Evolutionary conservation across 768 basidiomycete species (phyloP), one percentile per base, ranked within the genome.

Genomic region (Tephrocybe rancida): DNA sequence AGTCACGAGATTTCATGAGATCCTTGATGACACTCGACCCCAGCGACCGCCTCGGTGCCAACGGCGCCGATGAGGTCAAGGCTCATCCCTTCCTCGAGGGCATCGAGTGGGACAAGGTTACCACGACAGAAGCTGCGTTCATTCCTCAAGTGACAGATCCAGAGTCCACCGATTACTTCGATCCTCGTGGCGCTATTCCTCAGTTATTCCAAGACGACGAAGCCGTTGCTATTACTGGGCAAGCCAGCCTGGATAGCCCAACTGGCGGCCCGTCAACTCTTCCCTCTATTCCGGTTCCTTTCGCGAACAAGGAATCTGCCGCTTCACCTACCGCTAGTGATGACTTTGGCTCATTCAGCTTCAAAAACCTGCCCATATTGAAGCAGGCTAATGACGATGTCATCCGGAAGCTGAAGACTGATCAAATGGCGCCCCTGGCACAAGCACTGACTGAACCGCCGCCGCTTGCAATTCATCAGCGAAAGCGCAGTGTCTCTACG

Each of bases 111-210:
- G 85, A 92, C 52, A 88, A 89, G 54, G 86, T 99, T 49, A 91
- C 92, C 7, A 84, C 84, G 7, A 84, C 86, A 5, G 90, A 96
- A 71, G 94, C 95, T 9, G 91, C 88, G 27, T 99, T 99, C 74
- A 93, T 98, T 47, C 97, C 97, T 43, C 90, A 95, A 65, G 85
- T 97, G 29, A 84, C 89, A 13, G 95, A 98, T 70, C 95, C 95
- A 3, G 95, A 98, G 72, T 96, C 94, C 19, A 99, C 97, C n/a
- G 97, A 99, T 69, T 99, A 99, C 73, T 99, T 99, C 64, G 97
- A 99, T 73, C 84, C 95, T 56, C 87, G 97, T 39, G 97, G 97
- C 3, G 96, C 96, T 14, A 84, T 91, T 39, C 84, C 88, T 26
- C 91, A 94, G 64, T 73, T 92, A 30, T 97, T 98, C 80, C 88